Conservation (phyloP, 2,329 filamentous ascomycete species). For the Fusarium kyushuense region DNA sequence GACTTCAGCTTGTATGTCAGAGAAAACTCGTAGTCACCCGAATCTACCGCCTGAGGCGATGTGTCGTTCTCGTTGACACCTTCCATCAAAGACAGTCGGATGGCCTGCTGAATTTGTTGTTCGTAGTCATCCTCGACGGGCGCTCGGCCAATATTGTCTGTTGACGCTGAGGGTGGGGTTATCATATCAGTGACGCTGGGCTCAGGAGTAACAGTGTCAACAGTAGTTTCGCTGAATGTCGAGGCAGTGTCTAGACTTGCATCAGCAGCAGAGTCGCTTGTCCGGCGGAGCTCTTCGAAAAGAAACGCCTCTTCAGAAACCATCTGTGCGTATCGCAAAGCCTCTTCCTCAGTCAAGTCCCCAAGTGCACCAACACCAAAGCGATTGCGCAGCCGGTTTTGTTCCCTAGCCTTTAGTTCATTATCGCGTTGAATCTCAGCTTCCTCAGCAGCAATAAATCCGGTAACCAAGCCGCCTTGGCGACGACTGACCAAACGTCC, state of each 20-base stretch:
- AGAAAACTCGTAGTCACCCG: conserved; percentile 64
- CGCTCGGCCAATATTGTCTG: conserved; percentile 17
- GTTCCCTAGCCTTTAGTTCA: conserved; percentile 73
- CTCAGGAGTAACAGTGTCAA: conserved; percentile 67
- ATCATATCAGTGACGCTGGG: conserved; percentile 61
- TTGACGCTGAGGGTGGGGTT: conserved; percentile 40
- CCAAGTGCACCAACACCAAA: conserved; percentile 83
- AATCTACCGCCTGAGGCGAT: conserved; percentile 60
- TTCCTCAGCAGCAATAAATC: conserved; percentile 88
- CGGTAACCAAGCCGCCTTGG: conserved; percentile 76
- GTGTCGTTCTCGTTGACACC: conserved; percentile 61
- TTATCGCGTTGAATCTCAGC: conserved; percentile 82
- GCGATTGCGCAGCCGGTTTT: conserved; percentile 77
- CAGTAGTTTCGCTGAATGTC: conserved; percentile 55
- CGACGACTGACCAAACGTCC: conserved; percentile 64
- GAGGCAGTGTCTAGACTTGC: conserved; percentile 59
- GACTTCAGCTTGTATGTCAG: conserved; percentile 61
- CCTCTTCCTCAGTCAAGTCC: conserved; percentile 74
- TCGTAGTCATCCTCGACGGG: conserved; percentile 66
- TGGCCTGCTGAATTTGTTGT: conserved; percentile 71
- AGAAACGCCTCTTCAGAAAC: conserved; percentile 71
- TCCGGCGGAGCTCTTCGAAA: conserved; percentile 67
- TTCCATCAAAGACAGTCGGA: conserved; percentile 71
- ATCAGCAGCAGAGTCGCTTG: conserved; percentile 65
- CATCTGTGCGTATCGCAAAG: conserved; percentile 73